Base-by-base conservation (phyloP, 495 filamentous ascomycete genomes). In the Talaromyces thailandensis region DNA sequence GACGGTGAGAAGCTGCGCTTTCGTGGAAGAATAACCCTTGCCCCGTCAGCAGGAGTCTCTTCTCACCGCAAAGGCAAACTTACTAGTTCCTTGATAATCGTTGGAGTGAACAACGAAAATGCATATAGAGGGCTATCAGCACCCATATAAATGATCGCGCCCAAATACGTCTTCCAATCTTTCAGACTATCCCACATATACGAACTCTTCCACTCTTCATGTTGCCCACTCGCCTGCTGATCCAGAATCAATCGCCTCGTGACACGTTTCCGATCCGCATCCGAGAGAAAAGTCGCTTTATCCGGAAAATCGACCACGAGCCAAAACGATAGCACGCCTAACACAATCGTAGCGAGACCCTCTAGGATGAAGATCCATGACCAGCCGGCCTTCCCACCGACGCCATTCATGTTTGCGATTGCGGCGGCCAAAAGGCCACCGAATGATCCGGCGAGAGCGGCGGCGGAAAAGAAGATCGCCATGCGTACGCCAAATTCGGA, bases 381-480 rank as follows among this genome's bases (percentile, higher is more conserved):
- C 90, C 90, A 93, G 6, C 89, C 89, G 4, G 71, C 68, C 51
- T 82, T 82, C 16, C 82, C 83, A 28, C 82, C 86, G 29, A 88
- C 71, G 31, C 87, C 88, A 66, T 88, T 74, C 88, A 93, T 91
- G n/a, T 84, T 73, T 29, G 82, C 82, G 66, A 93, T 93, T 3
- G 87, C 90, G 1, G 88, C 88, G 0, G 91, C 91, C 9, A 95
- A 82, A 0, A 94, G 79, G 1, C 91, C 91, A 71, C 92, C 92
- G 61, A 96, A 96, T 1, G 90, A 92, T 0, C 92, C 92, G 2
- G 90, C 87, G 0, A 95, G 69, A 2, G 92, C 90, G 0, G 92
- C 92, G 0, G 92, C 89, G 5, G 88, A 92, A 76, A 95, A 96
- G 80, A 98, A 97, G 59, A 96, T 89, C 37, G 92, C 93, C 67